Percentiles rank a stretch among this genome's conserved stretches.
Conservation (phyloP, 495 filamentous ascomycete genomes). For the Penicillium angulare region DNA sequence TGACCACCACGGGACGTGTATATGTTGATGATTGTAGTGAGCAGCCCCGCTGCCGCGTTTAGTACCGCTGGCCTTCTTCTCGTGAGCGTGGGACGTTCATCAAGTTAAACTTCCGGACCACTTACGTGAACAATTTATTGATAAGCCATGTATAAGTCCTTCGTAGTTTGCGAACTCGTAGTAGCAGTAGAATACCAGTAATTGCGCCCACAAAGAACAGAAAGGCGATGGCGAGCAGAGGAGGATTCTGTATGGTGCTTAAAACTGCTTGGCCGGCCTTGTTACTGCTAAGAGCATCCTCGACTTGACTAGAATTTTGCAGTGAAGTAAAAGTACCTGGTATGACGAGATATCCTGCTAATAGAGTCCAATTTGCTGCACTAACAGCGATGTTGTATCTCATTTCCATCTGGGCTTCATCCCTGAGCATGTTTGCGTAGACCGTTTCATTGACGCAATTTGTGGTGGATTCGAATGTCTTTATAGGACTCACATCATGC, state of each 20-base stretch:
- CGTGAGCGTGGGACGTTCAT: background rate
- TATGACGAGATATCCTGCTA: slow-evolving; percentile 30
- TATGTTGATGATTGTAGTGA: slow-evolving; percentile 17
- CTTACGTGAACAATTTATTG: slow-evolving; percentile 8
- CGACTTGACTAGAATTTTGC: slow-evolving; percentile 12
- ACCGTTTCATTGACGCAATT: slow-evolving; percentile 2
- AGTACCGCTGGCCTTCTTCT: slow-evolving; percentile 9
- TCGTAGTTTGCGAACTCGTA: slow-evolving; percentile 3
- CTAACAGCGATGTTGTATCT: slow-evolving; percentile 25
- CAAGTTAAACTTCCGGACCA: no score
- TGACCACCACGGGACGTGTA: slow-evolving; percentile 6
- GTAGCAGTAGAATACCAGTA: slow-evolving; percentile 1
- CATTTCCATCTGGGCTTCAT: slow-evolving; percentile 19
- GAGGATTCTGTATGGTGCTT: slow-evolving; percentile 6
- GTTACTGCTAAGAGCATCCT: background rate
- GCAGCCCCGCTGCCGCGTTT: slow-evolving; percentile 13
- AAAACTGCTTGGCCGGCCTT: slow-evolving; percentile 2
- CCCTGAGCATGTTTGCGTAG: slow-evolving; percentile 30
- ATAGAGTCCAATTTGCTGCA: slow-evolving; percentile 29
- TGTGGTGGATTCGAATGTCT: no score
- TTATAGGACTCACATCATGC: no score
- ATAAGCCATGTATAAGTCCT: slow-evolving; percentile 6
- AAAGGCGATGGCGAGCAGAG: slow-evolving; percentile 4
- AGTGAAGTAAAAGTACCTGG: slow-evolving; percentile 31
- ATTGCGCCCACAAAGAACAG: slow-evolving; percentile 1